phyloP scores from a whole-genome alignment of 2,329 filamentous ascomycete genomes.

The Verticillium alfalfae region DNA sequence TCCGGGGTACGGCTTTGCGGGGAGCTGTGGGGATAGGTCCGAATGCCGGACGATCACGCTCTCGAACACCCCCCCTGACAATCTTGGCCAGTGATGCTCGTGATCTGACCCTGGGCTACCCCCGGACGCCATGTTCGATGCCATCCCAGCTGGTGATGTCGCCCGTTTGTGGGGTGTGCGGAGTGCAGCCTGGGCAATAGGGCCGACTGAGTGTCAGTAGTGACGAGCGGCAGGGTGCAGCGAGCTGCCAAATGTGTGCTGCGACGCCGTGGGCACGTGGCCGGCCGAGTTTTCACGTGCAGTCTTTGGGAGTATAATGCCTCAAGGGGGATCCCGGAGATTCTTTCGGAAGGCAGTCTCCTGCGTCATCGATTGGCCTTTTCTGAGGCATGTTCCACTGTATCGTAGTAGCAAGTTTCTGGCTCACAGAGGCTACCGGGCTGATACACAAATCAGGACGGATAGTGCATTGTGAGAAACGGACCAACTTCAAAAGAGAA shows the following conservation, averaged over 20 bases:
- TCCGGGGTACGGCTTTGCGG: not conserved
- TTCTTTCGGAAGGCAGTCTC: not conserved
- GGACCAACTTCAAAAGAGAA: too few relatives aligned
- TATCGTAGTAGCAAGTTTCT: too few relatives aligned
- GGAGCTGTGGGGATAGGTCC: not conserved
- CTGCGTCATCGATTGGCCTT: too few relatives aligned
- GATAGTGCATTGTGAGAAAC: too few relatives aligned
- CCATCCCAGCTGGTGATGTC: not conserved
- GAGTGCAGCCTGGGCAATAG: not conserved
- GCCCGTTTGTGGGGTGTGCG: not conserved
- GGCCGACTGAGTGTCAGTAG: not conserved
- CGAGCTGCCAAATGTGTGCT: not conserved
- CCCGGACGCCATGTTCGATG: not conserved
- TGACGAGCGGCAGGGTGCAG: not conserved
- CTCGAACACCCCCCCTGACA: not conserved
- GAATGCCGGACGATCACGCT: not conserved
- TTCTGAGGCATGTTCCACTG: too few relatives aligned
- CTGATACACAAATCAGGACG: too few relatives aligned
- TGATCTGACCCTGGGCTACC: not conserved
- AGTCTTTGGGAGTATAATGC: not conserved
- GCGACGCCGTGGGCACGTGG: not conserved
- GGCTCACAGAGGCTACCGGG: too few relatives aligned
- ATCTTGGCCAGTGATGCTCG: not conserved
- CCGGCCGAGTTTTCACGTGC: not conserved
- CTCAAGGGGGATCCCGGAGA: not conserved